Evolutionary conservation across 176 grass and related monocot genomes (phyloP).

Genomic region (Saccharum spontaneum): DNA sequence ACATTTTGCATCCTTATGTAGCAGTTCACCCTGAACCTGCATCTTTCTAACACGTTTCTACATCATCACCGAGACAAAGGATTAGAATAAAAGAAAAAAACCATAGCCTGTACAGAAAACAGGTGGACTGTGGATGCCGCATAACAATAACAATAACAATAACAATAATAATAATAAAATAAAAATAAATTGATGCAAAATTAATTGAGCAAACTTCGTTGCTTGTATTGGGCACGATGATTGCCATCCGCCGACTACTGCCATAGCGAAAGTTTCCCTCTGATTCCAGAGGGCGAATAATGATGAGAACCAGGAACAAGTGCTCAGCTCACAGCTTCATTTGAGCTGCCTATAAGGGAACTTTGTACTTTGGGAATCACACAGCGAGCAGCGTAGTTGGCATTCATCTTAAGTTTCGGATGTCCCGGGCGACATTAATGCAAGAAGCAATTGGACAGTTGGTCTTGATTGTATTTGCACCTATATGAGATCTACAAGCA

Average conservation of each 20-base stretch:
- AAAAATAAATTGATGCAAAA: background rate
- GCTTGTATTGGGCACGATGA: background rate
- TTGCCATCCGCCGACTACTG: background rate
- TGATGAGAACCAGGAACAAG: background rate
- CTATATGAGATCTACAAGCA: slow-evolving; percentile 81
- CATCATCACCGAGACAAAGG: background rate
- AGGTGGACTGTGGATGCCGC: background rate
- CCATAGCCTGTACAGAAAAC: background rate
- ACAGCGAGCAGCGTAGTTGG: background rate
- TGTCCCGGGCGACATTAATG: slow-evolving; percentile 43
- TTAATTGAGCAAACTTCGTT: background rate
- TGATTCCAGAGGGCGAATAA: background rate
- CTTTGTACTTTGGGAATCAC: background rate
- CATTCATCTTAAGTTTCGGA: slow-evolving; percentile 35
- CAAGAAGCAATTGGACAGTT: slow-evolving; percentile 67
- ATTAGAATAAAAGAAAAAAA: background rate
- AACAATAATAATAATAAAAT: too few species aligned
- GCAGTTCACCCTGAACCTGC: background rate
- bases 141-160: too few species aligned
- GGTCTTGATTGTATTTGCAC: slow-evolving; percentile 74
- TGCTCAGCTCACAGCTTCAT: background rate
- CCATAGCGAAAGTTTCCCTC: background rate
- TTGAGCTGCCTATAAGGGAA: background rate
- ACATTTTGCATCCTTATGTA: background rate
- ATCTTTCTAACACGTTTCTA: background rate